Evolutionary conservation across 441 rosid genomes (phyloP).

Genomic region (Populus hybrid): DNA sequence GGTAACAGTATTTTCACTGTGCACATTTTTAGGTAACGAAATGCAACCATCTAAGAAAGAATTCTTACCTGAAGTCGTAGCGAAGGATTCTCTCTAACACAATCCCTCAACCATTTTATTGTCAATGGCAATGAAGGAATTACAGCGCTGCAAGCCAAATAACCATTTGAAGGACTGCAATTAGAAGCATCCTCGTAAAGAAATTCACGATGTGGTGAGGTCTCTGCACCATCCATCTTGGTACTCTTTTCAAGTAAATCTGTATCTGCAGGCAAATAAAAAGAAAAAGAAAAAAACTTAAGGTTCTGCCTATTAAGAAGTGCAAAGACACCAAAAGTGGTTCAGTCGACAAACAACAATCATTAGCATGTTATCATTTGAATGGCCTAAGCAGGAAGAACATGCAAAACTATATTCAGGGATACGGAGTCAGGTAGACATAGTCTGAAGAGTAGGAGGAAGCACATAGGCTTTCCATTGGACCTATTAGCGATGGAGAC

Average conservation of each 20-base stretch:
- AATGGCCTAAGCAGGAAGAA: too few relatives aligned
- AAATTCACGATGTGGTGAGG: constrained; percentile 50
- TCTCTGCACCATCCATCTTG: constrained; percentile 21
- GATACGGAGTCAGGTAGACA: not conserved
- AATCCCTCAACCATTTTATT: constrained; percentile 79
- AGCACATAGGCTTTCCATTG: not conserved
- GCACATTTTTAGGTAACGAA: not conserved
- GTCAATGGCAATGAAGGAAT: constrained; percentile 77
- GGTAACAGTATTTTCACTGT: not conserved
- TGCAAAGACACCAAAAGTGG: not conserved
- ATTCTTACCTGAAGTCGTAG: constrained; percentile 56
- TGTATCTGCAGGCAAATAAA: not conserved
- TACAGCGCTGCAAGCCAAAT: constrained; percentile 49
- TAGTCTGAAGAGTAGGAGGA: not conserved
- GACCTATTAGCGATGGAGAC: not conserved
- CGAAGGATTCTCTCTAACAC: constrained; percentile 67
- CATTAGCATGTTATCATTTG: not conserved
- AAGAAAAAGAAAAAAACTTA: not conserved
- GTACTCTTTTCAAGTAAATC: constrained; percentile 33
- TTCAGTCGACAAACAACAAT: not conserved
- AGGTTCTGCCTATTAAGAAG: not conserved
- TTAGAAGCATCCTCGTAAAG: constrained; percentile 47
- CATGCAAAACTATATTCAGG: not conserved
- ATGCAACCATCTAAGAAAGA: not conserved
- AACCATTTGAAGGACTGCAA: constrained; percentile 35